phyloP scores from a whole-genome alignment of 495 filamentous ascomycete genomes.

The Penicillium coprophilum region DNA sequence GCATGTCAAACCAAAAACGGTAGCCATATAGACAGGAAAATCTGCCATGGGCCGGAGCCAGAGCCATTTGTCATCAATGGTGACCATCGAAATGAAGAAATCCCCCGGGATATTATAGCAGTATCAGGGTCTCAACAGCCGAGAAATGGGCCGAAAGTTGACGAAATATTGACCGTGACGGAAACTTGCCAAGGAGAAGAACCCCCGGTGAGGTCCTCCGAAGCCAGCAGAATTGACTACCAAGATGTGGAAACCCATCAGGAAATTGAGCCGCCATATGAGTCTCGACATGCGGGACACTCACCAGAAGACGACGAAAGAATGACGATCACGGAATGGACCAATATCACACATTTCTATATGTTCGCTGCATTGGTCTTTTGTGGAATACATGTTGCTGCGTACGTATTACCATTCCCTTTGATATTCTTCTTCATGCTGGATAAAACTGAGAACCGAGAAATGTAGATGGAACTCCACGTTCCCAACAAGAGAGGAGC shows the following conservation, averaged over 20 bases:
- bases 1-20: too few species aligned
- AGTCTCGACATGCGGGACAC: not conserved
- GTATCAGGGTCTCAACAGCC: not conserved
- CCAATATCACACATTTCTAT: conserved; percentile 1
- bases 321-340: not conserved
- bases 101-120: not conserved
- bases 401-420: conserved; percentile 1
- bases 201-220: not conserved
- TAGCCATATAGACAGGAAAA: too few species aligned
- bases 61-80: not conserved
- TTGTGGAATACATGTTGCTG: conserved; percentile 17
- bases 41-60: conserved; percentile 1
- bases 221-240: not conserved
- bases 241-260: not conserved
- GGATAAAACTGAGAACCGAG: not conserved
- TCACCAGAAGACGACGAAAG: not conserved
- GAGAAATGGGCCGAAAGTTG: not conserved
- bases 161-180: not conserved
- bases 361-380: not conserved
- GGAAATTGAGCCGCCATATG: not conserved
- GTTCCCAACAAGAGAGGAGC: conserved; percentile 15
- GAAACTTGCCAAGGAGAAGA: not conserved
- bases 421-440: not conserved
- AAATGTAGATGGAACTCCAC: conserved; percentile 11
- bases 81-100: conserved; percentile 2